Conservation (phyloP, 2,329 filamentous ascomycete species). For the Fusarium setosum region DNA sequence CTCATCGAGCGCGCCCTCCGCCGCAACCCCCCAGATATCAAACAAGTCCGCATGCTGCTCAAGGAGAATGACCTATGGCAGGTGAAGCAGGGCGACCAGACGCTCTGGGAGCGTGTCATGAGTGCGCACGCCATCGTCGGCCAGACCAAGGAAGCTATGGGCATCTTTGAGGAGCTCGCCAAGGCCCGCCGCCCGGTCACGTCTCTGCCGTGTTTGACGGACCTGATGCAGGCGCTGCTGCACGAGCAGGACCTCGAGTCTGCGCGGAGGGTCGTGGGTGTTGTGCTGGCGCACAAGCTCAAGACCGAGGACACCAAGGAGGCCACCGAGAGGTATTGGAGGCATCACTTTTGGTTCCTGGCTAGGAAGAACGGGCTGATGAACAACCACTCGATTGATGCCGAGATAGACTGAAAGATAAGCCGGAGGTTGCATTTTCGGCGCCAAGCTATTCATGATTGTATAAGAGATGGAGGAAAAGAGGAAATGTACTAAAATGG, state of each 20-base stretch:
- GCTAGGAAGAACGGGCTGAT: conserved; percentile 56
- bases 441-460: background rate
- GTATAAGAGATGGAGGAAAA: background rate
- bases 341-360: conserved; percentile 62
- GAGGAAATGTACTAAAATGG: conserved; percentile 9
- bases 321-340: conserved; percentile 53
- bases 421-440: background rate
- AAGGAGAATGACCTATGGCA: conserved; percentile 60
- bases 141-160: conserved; percentile 61
- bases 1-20: conserved; percentile 76
- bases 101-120: conserved; percentile 78
- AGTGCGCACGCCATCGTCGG: conserved; percentile 71
- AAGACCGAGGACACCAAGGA: conserved; percentile 29
- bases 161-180: conserved; percentile 59
- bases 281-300: conserved; percentile 44
- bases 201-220: conserved; percentile 55
- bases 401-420: background rate
- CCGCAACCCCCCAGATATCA: conserved; percentile 67
- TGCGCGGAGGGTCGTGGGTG: conserved; percentile 48
- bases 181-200: conserved; percentile 53
- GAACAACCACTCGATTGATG: conserved; percentile 25
- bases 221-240: conserved; percentile 53
- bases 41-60: conserved; percentile 70
- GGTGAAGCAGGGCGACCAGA: conserved; percentile 60
- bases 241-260: conserved; percentile 35